Percentiles rank a stretch among this genome's conserved stretches.
phyloP scores from a whole-genome alignment of 1,284 basidiomycete genomes.

The Amylostereum areolatum region DNA sequence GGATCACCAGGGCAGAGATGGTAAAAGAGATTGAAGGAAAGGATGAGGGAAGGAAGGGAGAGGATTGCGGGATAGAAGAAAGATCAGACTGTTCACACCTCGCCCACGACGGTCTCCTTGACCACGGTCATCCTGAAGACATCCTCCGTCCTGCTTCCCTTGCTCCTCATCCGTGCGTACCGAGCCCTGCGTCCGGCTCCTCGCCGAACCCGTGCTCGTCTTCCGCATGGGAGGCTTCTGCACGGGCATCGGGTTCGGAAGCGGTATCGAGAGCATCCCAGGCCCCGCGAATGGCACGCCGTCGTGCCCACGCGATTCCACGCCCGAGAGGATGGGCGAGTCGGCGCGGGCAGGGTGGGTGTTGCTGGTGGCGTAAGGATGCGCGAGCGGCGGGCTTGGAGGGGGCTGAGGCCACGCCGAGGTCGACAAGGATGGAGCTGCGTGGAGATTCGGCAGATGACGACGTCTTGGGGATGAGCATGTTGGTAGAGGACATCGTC shows the following conservation, averaged over 20 bases:
- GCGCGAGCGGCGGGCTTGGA: slow-evolving; percentile 14
- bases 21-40: background rate
- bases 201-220: background rate
- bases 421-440: slow-evolving; percentile 19
- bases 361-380: slow-evolving; percentile 1
- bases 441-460: slow-evolving; percentile 4
- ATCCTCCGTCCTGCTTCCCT: slow-evolving; percentile 14
- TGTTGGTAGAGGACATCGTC: background rate
- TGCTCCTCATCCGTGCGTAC: slow-evolving; percentile 12
- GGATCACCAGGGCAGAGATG: too few relatives aligned
- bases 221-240: background rate
- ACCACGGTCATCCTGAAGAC: slow-evolving; percentile 35
- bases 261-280: too few relatives aligned
- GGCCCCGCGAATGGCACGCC: background rate
- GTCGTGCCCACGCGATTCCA: background rate
- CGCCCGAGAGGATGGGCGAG: slow-evolving; percentile 7
- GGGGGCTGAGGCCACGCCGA: slow-evolving; percentile 26
- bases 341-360: background rate
- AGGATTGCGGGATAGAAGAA: background rate
- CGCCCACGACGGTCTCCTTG: slow-evolving; percentile 24
- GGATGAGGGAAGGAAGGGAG: background rate
- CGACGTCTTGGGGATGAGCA: slow-evolving; percentile 1
- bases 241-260: background rate
- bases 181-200: background rate
- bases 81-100: background rate